These are phyloP conservation scores for Penstemon davidsonii DNA, from an alignment of 257 asterid genomes.

Conservation along the genomic window DNA sequence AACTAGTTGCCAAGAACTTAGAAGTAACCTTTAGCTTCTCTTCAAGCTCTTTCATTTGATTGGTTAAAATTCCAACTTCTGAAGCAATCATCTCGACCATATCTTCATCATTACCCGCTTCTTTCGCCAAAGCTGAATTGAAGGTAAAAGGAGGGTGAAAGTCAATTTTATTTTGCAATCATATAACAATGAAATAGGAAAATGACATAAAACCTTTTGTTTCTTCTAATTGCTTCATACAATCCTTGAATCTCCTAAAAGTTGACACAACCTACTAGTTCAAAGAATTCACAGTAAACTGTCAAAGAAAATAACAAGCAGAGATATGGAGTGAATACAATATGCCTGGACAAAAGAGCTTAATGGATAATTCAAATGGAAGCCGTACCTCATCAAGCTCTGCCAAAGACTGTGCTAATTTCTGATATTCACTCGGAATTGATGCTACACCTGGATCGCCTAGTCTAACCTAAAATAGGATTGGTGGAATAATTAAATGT, in stretches of 20 bases:
- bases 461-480: conserved; percentile 59
- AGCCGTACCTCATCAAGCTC: conserved; percentile 90
- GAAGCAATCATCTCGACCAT: conserved; percentile 93
- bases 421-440: conserved; percentile 91
- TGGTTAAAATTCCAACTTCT: conserved; percentile 66
- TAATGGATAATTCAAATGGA: conserved; percentile 12
- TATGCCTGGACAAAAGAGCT: conserved; percentile 21
- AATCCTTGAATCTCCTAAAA: conserved; percentile 70
- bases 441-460: conserved; percentile 94
- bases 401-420: conserved; percentile 83
- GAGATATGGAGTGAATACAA: conserved; percentile 3
- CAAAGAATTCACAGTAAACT: conserved; percentile 27
- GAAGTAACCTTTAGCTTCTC: conserved; percentile 69
- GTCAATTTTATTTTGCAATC: background rate
- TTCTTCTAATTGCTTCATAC: conserved; percentile 86
- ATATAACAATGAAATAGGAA: conserved; percentile 18
- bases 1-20: conserved; percentile 19
- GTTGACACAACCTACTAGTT: conserved; percentile 72
- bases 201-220: conserved; percentile 60
- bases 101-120: conserved; percentile 74
- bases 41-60: conserved; percentile 64
- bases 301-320: conserved; percentile 23
- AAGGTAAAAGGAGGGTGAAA: conserved; percentile 20
- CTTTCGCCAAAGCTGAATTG: conserved; percentile 73
- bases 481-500: conserved; percentile 18